Percentiles rank a stretch among this genome's conserved stretches.
Conservation (phyloP, 805 yeast species). For the Dipodascopsis uninucleata region DNA sequence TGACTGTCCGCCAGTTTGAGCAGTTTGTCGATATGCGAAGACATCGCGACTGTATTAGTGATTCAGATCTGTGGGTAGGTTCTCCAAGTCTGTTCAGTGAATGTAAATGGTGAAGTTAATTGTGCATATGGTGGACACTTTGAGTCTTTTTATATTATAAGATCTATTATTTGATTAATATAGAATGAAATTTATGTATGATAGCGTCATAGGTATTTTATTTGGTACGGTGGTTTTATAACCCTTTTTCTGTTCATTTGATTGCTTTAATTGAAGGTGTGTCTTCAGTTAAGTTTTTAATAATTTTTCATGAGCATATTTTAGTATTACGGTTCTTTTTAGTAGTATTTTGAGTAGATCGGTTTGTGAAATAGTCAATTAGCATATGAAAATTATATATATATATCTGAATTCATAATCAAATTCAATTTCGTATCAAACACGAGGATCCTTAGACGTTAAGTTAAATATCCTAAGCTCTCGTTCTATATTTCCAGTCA, state of each 20-base stretch:
- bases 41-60: conserved; percentile 29
- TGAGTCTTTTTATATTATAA: background rate
- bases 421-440: too few relatives aligned
- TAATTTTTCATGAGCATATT: too few relatives aligned
- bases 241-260: background rate
- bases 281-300: background rate
- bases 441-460: too few relatives aligned
- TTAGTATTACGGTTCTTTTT: too few relatives aligned
- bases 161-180: background rate
- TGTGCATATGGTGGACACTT: background rate
- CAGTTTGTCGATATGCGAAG: conserved; percentile 35
- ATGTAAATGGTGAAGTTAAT: background rate
- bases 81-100: conserved; percentile 41
- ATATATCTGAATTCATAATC: too few relatives aligned
- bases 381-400: too few relatives aligned
- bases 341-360: too few relatives aligned
- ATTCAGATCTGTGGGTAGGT: conserved; percentile 33
- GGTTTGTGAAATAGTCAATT: too few relatives aligned
- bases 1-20: conserved; percentile 38
- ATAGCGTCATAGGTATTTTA: background rate
- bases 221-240: background rate
- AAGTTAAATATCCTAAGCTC: too few relatives aligned
- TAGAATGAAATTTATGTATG: background rate
- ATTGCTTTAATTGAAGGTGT: background rate
- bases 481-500: too few relatives aligned